These are phyloP conservation scores for barley (Hordeum vulgare) DNA, from an alignment of 176 grass and related monocot genomes.

Conservation along the genomic window MorexV3_pseudomolecules_assembly NC_058522.1:568709741-568710240, in stretches of 20 bases:
- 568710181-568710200: too few relatives aligned
- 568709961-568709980: neutral
- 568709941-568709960: neutral
- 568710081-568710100: too few relatives aligned
- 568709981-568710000: neutral
- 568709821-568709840: neutral
- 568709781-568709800: neutral
- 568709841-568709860: conserved; percentile 36
- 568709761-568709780: neutral
- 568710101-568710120: too few relatives aligned
- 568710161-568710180: too few relatives aligned
- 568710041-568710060: too few relatives aligned
- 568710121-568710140: too few relatives aligned
- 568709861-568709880: conserved; percentile 26
- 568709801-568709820: neutral
- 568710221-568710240: too few relatives aligned
- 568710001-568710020: neutral
- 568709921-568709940: neutral
- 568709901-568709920: conserved; percentile 3
- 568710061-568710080: too few relatives aligned
- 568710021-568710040: too few relatives aligned
- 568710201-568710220: too few relatives aligned
- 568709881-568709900: neutral
- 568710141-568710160: too few relatives aligned
- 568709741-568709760: neutral